Conservation (phyloP, 2,329 filamentous ascomycete genomes). For the Aspergillus awamori region DNA sequence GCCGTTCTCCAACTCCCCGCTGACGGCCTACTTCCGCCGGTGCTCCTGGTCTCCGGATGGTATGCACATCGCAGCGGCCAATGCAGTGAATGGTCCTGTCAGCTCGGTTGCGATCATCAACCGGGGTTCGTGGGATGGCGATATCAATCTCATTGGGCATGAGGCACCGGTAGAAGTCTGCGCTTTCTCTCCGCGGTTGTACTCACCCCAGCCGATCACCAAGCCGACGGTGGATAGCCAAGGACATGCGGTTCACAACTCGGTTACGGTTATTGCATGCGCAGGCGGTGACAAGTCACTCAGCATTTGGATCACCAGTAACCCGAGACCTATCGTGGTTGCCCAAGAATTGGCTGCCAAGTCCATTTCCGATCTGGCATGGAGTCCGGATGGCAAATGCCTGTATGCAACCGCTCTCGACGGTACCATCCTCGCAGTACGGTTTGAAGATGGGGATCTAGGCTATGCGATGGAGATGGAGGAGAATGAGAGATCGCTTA, state of each 20-base stretch:
- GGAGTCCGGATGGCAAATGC: conserved; percentile 88
- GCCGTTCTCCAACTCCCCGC: conserved; percentile 86
- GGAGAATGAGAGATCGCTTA: conserved; percentile 89
- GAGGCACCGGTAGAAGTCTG: conserved; percentile 97
- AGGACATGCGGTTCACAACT: conserved; percentile 47
- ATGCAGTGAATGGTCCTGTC: conserved; percentile 95
- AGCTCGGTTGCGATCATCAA: conserved; percentile 97
- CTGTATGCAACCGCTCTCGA: conserved; percentile 87
- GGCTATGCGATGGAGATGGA: conserved; percentile 83
- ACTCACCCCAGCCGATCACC: conserved; percentile 68
- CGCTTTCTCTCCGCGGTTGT: conserved; percentile 91
- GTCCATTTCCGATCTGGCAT: conserved; percentile 90
- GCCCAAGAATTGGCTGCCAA: conserved; percentile 86
- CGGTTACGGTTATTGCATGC: conserved; percentile 92
- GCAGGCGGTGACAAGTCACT: conserved; percentile 95
- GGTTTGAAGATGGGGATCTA: conserved; percentile 84
- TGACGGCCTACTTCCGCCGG: conserved; percentile 94
- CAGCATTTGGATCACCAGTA: conserved; percentile 97
- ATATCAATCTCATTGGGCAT: conserved; percentile 96
- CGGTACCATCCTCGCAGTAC: conserved; percentile 78
- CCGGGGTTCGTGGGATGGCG: conserved; percentile 87
- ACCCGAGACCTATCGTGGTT: conserved; percentile 85
- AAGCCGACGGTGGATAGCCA: conserved; percentile 49
- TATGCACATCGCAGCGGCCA: conserved; percentile 93
- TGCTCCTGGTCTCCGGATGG: conserved; percentile 98